Evolutionary conservation across 768 basidiomycete genomes (phyloP).

Genomic region (Lactarius quietus): DNA sequence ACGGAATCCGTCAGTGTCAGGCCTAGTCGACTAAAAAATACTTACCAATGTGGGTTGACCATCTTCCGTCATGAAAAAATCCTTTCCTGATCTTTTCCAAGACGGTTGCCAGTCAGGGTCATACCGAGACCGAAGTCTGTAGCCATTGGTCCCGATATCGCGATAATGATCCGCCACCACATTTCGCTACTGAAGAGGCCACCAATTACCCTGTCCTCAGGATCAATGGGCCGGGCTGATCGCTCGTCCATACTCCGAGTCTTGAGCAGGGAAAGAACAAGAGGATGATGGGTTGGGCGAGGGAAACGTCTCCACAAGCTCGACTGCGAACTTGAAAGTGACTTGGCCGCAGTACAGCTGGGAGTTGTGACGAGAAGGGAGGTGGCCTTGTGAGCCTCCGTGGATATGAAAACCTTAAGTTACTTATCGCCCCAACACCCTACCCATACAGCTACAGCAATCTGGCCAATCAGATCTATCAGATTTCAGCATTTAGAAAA

Average conservation of each 20-base stretch:
- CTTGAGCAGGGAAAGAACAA: background rate
- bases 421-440: too few relatives aligned
- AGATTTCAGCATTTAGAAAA: too few relatives aligned
- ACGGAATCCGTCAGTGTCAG: background rate
- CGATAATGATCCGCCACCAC: conserved; percentile 19
- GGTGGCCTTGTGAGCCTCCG: background rate
- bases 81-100: conserved; percentile 4
- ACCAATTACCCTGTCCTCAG: background rate
- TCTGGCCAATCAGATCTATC: too few relatives aligned
- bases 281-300: background rate
- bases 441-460: too few relatives aligned
- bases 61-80: conserved; percentile 13
- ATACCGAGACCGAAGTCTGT: conserved; percentile 18
- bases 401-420: background rate
- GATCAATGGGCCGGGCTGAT: background rate
- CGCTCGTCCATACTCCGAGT: background rate
- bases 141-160: conserved; percentile 13
- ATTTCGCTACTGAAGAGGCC: conserved; percentile 11
- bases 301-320: background rate
- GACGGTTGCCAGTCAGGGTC: conserved; percentile 13
- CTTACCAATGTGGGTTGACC: conserved; percentile 12
- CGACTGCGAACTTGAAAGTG: background rate
- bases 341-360: background rate
- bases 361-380: background rate
- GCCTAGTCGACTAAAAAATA: background rate